Evolutionary conservation across 805 yeast species (phyloP), one percentile per base, ranked within the genome.

Genomic region (Kluyveromyces aestuarii): DNA sequence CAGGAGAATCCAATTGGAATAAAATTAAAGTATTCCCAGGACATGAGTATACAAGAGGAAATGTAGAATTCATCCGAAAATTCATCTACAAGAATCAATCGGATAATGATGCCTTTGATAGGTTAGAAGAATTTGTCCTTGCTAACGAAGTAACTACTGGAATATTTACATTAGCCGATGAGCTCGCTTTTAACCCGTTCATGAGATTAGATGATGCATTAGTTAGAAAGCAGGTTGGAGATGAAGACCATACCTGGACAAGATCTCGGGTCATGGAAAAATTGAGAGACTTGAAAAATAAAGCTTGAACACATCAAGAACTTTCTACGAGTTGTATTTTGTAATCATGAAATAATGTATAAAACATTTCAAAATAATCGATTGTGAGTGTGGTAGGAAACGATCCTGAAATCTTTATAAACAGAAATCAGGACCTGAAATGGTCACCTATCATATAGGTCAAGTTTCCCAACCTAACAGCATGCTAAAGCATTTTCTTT

Each of bases 21-120:
- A 46, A 40, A 6, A 88, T 97, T 0, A 64, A 66, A 37, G 89
- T 90, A 2, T 91, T 80, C 61, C 91, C 97, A 2, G 99, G 99
- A 2, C 99, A 93, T 66, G 99, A 93, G 69, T 93, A 93, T 69
- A 93, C 99, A 6, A 76, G 73, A 56, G 74, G 86, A 25, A 91
- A 93, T 63, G 83, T 85, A 19, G 77, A 75, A 55, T 93, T 93
- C 64, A 87, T 93, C 17, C 75, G 79, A 54, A 74, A 81, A 2
- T 79, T 86, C 1, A 63, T 87, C 48, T 63, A 72, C 41, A 70
- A 75, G 48, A 73, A 70, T 41, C 37, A 55, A 21, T 59, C 62
- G 9, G 67, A 67, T 11, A 66, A 67, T 48, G 56, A 61, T 6
- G 84, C 84, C 0, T 69, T 91, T 43, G 67, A 68, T 40, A 63